Evolutionary conservation across 2,329 filamentous ascomycete species (phyloP).

Genomic region (Teratosphaeria zuluensis): DNA sequence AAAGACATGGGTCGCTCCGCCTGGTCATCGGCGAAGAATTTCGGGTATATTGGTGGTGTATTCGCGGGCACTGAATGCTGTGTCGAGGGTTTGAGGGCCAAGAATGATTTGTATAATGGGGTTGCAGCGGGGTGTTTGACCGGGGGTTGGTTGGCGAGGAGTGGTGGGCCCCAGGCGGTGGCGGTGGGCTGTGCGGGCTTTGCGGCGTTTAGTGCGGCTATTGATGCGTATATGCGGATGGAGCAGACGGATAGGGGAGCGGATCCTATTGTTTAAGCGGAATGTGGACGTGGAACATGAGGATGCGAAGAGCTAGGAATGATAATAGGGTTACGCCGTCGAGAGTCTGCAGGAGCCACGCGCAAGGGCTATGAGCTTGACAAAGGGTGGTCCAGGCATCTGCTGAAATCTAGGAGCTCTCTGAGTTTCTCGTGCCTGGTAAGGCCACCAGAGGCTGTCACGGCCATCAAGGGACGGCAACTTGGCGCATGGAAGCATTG

Average conservation of each 20-base stretch:
- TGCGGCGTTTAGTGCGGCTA: constrained; percentile 82
- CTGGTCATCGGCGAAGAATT: constrained; percentile 81
- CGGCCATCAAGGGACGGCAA: too few relatives aligned
- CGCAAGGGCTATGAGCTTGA: too few relatives aligned
- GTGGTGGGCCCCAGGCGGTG: constrained; percentile 81
- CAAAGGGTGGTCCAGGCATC: too few relatives aligned
- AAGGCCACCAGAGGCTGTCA: too few relatives aligned
- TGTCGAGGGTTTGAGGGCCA: constrained; percentile 83
- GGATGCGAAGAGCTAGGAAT: neutral
- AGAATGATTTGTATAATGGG: constrained; percentile 87
- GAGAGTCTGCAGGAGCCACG: too few relatives aligned
- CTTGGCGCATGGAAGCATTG: too few relatives aligned
- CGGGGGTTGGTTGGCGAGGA: constrained; percentile 75
- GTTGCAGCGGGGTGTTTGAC: constrained; percentile 83
- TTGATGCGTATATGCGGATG: constrained; percentile 84
- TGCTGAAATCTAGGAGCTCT: too few relatives aligned
- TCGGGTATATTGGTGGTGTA: constrained; percentile 82
- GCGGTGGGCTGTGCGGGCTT: constrained; percentile 85
- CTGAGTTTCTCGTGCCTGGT: too few relatives aligned
- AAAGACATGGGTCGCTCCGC: constrained; percentile 88
- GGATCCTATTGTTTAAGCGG: constrained; percentile 22
- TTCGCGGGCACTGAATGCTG: constrained; percentile 93
- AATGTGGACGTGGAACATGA: neutral
- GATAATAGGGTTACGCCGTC: neutral
- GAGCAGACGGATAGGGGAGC: constrained; percentile 36